Evolutionary conservation across 345 rosid species (phyloP).

Genomic region (Lumnitzera littorea): DNA sequence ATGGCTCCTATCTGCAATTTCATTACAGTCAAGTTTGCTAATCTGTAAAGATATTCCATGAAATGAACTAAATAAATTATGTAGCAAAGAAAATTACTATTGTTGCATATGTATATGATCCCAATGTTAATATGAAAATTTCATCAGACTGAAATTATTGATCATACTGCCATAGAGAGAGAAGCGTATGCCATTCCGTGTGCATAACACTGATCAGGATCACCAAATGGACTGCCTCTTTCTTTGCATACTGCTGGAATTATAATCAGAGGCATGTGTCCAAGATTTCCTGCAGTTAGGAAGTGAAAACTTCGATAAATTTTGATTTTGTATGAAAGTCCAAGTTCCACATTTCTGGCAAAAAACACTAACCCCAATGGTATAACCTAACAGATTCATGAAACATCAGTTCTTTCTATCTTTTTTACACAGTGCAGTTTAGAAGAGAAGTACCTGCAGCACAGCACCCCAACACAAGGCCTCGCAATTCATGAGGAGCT

Average conservation of each 20-base stretch:
- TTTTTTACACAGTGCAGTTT: background rate
- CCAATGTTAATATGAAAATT: background rate
- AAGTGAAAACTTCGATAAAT: background rate
- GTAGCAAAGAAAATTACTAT: too few relatives aligned
- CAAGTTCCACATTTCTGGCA: background rate
- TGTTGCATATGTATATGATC: too few relatives aligned
- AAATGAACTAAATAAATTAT: background rate
- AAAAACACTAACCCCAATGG: background rate
- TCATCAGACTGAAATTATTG: background rate
- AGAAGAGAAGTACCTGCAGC: constrained; percentile 27
- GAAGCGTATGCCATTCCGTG: constrained; percentile 32
- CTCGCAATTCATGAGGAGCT: constrained; percentile 30
- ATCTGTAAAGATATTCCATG: background rate
- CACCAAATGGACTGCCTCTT: constrained; percentile 31
- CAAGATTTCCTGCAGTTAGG: constrained; percentile 27
- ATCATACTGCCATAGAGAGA: constrained; percentile 38
- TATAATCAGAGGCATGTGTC: constrained; percentile 29
- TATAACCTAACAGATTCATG: too few relatives aligned
- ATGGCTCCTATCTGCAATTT: constrained; percentile 27
- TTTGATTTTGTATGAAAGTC: background rate
- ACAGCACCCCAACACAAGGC: constrained; percentile 45
- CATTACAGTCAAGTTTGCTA: background rate
- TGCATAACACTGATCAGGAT: constrained; percentile 12
- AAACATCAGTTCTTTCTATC: background rate
- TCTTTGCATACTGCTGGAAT: constrained; percentile 36